These are phyloP conservation scores for Datisca glomerata DNA, from an alignment of 306 rosid species.

Conservation along the genomic window DNA sequence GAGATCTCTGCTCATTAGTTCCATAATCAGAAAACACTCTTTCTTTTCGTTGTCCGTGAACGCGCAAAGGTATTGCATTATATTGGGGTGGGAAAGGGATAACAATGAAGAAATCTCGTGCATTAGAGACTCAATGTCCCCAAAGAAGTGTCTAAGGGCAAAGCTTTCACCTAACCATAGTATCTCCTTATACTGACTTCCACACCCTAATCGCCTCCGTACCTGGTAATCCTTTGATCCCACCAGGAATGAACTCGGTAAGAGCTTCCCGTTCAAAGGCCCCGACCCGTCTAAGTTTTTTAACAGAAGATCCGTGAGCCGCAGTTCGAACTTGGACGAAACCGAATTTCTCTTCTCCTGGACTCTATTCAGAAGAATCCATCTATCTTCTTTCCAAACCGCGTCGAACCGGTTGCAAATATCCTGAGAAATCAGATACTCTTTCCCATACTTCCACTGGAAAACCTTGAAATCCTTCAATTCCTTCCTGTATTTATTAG, in stretches of 20 bases:
- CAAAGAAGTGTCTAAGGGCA: conserved; percentile 48
- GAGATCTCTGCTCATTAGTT: conserved; percentile 69
- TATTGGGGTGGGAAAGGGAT: conserved; percentile 75
- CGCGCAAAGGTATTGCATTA: conserved; percentile 49
- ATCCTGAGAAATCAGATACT: conserved; percentile 46
- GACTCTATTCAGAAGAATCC: conserved; percentile 46
- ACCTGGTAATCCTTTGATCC: conserved; percentile 66
- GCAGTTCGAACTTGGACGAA: conserved; percentile 37
- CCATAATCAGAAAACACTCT: conserved; percentile 66
- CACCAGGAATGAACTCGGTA: conserved; percentile 54
- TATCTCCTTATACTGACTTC: conserved; percentile 64
- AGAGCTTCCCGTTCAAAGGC: conserved; percentile 30
- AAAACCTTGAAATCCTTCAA: conserved; percentile 59
- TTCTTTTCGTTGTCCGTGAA: conserved; percentile 71
- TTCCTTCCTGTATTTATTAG: conserved; percentile 48
- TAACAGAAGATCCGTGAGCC: conserved; percentile 34
- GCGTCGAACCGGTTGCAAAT: conserved; percentile 38
- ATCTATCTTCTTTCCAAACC: conserved; percentile 72
- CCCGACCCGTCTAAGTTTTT: conserved; percentile 38
- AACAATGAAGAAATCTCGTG: conserved; percentile 48
- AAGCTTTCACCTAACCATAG: conserved; percentile 79
- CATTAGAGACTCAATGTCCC: conserved; percentile 48
- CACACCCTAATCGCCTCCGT: conserved; percentile 63
- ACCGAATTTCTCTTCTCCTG: conserved; percentile 37
- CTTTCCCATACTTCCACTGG: conserved; percentile 80